phyloP scores from a whole-genome alignment of 129 eudicot genomes.

The Logfia minima region DNA sequence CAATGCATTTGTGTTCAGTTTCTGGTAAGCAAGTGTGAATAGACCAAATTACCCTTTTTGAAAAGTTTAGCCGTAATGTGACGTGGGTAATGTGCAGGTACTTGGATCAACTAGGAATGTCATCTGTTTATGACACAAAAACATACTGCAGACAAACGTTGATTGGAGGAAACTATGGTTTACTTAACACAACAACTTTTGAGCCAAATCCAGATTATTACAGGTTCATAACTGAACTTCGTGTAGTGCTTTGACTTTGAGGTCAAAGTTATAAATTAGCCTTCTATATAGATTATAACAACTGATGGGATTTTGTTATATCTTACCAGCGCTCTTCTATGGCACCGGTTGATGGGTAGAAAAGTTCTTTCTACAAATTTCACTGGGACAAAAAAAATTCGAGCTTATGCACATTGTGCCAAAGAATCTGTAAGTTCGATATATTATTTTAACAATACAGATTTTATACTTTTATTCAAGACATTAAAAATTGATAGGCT shows the following conservation, averaged over 20 bases:
- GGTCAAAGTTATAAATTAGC: conserved; percentile 6
- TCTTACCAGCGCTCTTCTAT: conserved; percentile 80
- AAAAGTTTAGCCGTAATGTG: neutral
- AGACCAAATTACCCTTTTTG: conserved; percentile 26
- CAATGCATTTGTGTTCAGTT: conserved; percentile 75
- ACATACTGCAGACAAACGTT: conserved; percentile 84
- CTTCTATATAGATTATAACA: neutral
- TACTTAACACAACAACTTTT: conserved; percentile 77
- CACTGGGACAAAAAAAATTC: conserved; percentile 60
- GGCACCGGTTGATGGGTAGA: conserved; percentile 93
- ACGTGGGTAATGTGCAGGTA: conserved; percentile 48
- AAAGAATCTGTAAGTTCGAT: conserved; percentile 70
- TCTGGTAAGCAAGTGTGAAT: conserved; percentile 57
- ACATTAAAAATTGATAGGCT: neutral
- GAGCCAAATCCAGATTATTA: conserved; percentile 94
- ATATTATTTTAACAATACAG: neutral
- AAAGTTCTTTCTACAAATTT: conserved; percentile 66
- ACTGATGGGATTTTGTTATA: conserved; percentile 15
- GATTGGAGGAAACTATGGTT: conserved; percentile 95
- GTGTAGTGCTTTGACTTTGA: neutral
- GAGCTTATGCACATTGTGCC: conserved; percentile 90
- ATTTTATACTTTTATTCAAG: neutral
- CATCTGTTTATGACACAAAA: conserved; percentile 66
- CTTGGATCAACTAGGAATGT: conserved; percentile 89
- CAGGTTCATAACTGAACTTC: conserved; percentile 42